These are phyloP conservation scores for Niebla homalea DNA, from an alignment of 495 filamentous ascomycete genomes.

Conservation along the genomic window DNA sequence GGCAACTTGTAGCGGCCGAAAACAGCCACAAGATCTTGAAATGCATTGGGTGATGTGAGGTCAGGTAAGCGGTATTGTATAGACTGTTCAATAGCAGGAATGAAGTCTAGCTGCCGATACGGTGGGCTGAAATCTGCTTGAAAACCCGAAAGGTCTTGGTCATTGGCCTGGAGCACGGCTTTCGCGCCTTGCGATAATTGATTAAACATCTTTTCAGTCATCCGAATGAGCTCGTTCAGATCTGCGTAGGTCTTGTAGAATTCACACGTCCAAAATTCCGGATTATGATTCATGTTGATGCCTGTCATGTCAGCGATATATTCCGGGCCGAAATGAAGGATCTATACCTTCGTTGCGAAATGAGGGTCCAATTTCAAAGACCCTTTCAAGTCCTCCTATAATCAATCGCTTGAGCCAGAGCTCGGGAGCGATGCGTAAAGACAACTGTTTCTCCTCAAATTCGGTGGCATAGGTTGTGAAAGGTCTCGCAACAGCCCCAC, in stretches of 20 bases:
- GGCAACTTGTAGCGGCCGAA: constrained; percentile 42
- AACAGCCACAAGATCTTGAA: constrained; percentile 38
- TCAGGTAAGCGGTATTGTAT: constrained; percentile 56
- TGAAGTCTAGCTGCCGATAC: constrained; percentile 63
- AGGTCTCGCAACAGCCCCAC: constrained; percentile 74
- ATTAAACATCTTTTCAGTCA: constrained; percentile 55
- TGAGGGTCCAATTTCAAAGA: constrained; percentile 87
- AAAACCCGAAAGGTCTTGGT: constrained; percentile 37
- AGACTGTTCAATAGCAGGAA: constrained; percentile 57
- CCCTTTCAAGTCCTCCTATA: constrained; percentile 72
- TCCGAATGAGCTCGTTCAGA: constrained; percentile 58
- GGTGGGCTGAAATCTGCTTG: constrained; percentile 45
- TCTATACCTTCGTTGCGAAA: constrained; percentile 84
- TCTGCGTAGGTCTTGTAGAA: constrained; percentile 83
- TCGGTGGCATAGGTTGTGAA: constrained; percentile 67
- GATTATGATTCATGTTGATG: constrained; percentile 84
- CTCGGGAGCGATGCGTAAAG: constrained; percentile 81
- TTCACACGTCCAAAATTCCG: constrained; percentile 94
- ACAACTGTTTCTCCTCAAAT: constrained; percentile 51
- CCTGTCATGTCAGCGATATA: constrained; percentile 27
- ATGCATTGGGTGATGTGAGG: constrained; percentile 41
- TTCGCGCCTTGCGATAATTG: constrained; percentile 41
- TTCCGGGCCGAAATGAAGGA: background rate
- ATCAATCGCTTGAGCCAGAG: constrained; percentile 89
- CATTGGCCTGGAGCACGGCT: constrained; percentile 32